A percentile compares a stretch with the other conserved stretches of the same genome.
These are phyloP conservation scores for Pythium sp. DNA, from an alignment of 352 stramenopile species.

Conservation along the genomic window DNA sequence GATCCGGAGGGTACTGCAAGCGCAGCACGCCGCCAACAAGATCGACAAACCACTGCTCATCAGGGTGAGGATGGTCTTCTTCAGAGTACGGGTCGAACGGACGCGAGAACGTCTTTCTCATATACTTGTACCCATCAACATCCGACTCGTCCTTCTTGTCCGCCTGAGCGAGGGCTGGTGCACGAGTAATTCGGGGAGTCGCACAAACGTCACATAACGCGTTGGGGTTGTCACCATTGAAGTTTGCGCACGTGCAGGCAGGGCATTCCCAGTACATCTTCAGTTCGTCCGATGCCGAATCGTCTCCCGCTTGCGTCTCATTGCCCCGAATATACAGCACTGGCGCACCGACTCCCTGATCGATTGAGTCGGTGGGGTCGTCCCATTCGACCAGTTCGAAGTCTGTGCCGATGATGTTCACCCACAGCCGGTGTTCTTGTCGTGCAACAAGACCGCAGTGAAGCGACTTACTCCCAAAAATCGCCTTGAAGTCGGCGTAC, in stretches of 20 bases:
- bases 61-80: slow-evolving; percentile 55
- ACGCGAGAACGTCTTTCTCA: slow-evolving; percentile 60
- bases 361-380: slow-evolving; percentile 63
- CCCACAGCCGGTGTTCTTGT: slow-evolving; percentile 85
- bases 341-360: slow-evolving; percentile 80
- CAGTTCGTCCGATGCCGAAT: slow-evolving; percentile 38
- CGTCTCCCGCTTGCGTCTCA: slow-evolving; percentile 8
- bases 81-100: slow-evolving; percentile 81
- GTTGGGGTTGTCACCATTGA: slow-evolving; percentile 81
- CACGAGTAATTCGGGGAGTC: slow-evolving; percentile 36
- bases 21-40: slow-evolving; percentile 58
- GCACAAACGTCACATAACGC: slow-evolving; percentile 78
- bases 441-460: slow-evolving; percentile 85
- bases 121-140: slow-evolving; percentile 55
- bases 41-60: slow-evolving; percentile 76
- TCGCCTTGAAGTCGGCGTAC: slow-evolving; percentile 79
- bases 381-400: slow-evolving; percentile 90
- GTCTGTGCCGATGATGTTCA: slow-evolving; percentile 87
- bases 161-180: slow-evolving; percentile 19
- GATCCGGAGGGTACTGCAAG: slow-evolving; percentile 68
- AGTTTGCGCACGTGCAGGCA: slow-evolving; percentile 83
- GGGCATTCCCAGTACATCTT: slow-evolving; percentile 90
- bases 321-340: slow-evolving; percentile 34
- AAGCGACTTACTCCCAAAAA: slow-evolving; percentile 84
- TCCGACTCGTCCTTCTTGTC: slow-evolving; percentile 25